These are phyloP conservation scores for Ocimum tenuiflorum DNA, from an alignment of 257 asterid species.

Conservation along the genomic window DNA sequence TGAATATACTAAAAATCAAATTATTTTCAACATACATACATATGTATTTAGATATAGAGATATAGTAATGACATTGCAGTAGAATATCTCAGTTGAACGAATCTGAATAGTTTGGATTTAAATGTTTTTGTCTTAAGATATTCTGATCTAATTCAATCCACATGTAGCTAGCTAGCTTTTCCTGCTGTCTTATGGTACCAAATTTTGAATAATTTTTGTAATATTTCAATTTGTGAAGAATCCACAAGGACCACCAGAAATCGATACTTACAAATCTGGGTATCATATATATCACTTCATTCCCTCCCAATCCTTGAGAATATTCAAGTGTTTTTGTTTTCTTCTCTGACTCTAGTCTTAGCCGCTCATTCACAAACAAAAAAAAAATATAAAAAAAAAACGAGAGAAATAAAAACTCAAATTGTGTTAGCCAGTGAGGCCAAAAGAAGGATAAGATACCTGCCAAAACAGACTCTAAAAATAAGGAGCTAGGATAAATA, in stretches of 20 bases:
- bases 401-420: not conserved
- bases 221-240: not conserved
- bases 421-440: slow-evolving; percentile 7
- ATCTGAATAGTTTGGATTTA: not conserved
- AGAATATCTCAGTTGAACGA: not conserved
- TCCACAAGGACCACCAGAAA: slow-evolving; percentile 23
- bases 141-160: not conserved
- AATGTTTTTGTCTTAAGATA: not conserved
- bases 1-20: too few species aligned
- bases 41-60: too few species aligned
- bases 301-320: slow-evolving; percentile 18
- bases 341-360: not conserved
- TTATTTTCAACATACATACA: too few species aligned
- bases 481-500: too few species aligned
- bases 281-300: not conserved
- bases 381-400: not conserved
- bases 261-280: not conserved
- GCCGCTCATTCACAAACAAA: not conserved
- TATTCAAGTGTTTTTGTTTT: slow-evolving; percentile 4
- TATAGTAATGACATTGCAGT: not conserved
- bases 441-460: slow-evolving; percentile 18
- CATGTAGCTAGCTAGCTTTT: not conserved
- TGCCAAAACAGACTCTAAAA: not conserved
- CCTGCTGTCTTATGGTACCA: not conserved
- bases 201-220: not conserved